Conservation (phyloP, 1,284 basidiomycete species). For the Vanrija sp. region DNA sequence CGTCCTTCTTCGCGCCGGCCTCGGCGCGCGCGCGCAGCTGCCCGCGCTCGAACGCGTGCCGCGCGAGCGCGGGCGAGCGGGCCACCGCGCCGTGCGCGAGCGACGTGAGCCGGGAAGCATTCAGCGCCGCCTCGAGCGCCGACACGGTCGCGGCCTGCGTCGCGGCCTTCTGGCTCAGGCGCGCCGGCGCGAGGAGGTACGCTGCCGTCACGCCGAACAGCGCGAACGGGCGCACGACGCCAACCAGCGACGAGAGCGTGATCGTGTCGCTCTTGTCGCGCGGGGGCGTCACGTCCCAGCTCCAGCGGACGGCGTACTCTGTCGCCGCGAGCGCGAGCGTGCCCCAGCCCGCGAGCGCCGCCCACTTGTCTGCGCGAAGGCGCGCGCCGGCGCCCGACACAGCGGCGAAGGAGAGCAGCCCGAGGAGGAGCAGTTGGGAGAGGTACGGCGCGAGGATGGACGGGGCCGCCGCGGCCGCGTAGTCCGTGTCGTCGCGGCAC, state of each 20-base stretch:
- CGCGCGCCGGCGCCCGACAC: constrained; percentile 15
- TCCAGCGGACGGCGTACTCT: constrained; percentile 19
- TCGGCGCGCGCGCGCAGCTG: not conserved
- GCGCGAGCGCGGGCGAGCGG: constrained; percentile 9
- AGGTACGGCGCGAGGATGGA: constrained; percentile 25
- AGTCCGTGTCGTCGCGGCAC: constrained; percentile 29
- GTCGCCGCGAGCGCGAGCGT: constrained; percentile 11
- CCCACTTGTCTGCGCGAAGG: constrained; percentile 19
- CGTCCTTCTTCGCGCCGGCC: constrained; percentile 1
- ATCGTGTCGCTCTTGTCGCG: constrained; percentile 24
- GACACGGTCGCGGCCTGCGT: not conserved
- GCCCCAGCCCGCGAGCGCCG: constrained; percentile 16
- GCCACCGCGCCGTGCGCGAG: constrained; percentile 18
- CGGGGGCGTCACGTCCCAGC: constrained; percentile 22
- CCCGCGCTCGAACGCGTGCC: not conserved
- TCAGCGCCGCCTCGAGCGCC: constrained; percentile 9
- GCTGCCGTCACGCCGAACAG: constrained; percentile 24
- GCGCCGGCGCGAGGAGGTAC: constrained; percentile 31
- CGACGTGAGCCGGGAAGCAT: constrained; percentile 18
- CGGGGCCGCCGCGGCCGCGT: constrained; percentile 24
- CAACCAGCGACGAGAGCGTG: constrained; percentile 29
- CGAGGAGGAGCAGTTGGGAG: constrained; percentile 21
- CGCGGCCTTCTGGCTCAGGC: not conserved
- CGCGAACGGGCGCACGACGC: constrained; percentile 21
- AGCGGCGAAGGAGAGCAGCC: constrained; percentile 17